Evolutionary conservation across 805 yeast genomes (phyloP), one percentile per base, ranked within the genome.

Genomic region (Phaffomyces opuntiae): DNA sequence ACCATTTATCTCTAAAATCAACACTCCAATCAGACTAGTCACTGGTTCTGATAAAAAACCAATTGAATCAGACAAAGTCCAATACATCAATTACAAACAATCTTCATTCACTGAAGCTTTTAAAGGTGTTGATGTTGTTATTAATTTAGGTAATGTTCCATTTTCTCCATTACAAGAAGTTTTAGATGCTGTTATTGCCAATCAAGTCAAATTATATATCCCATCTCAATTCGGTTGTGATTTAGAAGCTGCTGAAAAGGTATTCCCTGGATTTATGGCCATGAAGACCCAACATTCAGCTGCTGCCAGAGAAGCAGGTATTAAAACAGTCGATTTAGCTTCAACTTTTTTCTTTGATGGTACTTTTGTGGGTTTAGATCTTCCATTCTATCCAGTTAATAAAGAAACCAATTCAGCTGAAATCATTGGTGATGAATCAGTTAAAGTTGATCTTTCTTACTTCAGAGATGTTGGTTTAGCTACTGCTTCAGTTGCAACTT

Each of bases 201-300:
- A 66, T 42, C 71, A 73, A 50, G 77, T 78, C 42, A 72, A 73
- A 55, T 56, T 77, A 32, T 80, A 69, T 63, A 72, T 79, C 51
- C 83, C 84, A 31, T 73, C 82, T 3, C 84, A 79, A 53, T 81
- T 75, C 53, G 88, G 87, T 36, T 53, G 67, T 21, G 78, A 77
- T 44, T 42, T 70, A 16, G 56, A 51, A 3, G 63, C 56, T 9
- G 58, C 59, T 19, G 53, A 53, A 5, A 47, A 52, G 19, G 36
- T 44, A 21, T 57, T 68, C 21, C 73, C 77, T 7, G 67, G 65
- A 1, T 63, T 74, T 45, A 44, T 62, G 5, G 54, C 40, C 2
- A 12, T 46, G 17, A 76, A 75, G 56, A 39, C 56, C 1, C 53
- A 46, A 1, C 77, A 75, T 53, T 56, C 71, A 7, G 53, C 55